Evolutionary conservation across 192 early-diverging fungal genomes (phyloP), one percentile per base, ranked within the genome.

Genomic region (Pecoramyces ruminantium): DNA sequence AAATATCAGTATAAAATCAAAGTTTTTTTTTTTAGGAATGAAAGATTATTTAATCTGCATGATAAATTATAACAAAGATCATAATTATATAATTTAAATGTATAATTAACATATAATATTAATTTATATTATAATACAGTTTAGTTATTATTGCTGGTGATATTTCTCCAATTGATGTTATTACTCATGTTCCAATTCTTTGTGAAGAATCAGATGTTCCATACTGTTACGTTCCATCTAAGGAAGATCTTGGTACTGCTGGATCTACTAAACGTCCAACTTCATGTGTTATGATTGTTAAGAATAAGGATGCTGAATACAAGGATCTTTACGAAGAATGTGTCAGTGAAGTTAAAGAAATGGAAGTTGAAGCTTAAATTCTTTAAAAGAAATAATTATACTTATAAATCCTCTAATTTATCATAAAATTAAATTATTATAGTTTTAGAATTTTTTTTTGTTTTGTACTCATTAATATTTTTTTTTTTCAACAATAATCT

Each of bases 141-240:
- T 81, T 98, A 81, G 96, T 98, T 28, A 86, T 99, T 29, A 92
- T 99, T 85, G 96, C 98, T 25, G 96, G 96, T 78, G 96, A 99
- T 86, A 94, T 97, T 83, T 95, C 94, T 29, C 98, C 98, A 30
- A 90, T 98, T 78, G 98, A 99, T 85, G 95, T 98, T 80, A 94
- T 99, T 80, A 93, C 98, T 58, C 98, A 99, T 85, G 88, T 99
- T 42, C 98, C 98, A 39, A 93, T 99, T 40, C 86, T 99, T 39
- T 99, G 98, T 89, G 98, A 99, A 86, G 98, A 99, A 82, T 87
- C 92, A 84, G 87, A 93, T 83, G 94, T 99, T 30, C 96, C 96
- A 30, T 99, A 98, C 82, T 87, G 96, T 79, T 99, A 96, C 86
- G 91, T 98, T n/a, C 93, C 96, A 12, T 95, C 95, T 29, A 96